A percentile compares a stretch with the other conserved stretches of the same genome.
phyloP scores from a whole-genome alignment of 257 asterid species.

The Nicotiana tabacum region DNA sequence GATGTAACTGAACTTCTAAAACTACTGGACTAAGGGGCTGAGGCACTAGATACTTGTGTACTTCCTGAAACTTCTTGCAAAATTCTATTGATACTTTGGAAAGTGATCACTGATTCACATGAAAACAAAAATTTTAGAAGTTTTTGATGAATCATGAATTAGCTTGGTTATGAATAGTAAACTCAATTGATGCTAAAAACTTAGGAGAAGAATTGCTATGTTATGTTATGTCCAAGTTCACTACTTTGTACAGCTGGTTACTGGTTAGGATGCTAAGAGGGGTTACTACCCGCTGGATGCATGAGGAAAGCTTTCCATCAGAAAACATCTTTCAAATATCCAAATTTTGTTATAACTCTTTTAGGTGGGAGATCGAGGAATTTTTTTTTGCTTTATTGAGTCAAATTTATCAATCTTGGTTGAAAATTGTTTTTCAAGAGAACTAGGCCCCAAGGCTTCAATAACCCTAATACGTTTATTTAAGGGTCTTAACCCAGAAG shows the following conservation, averaged over 20 bases:
- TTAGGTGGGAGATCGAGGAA: background rate
- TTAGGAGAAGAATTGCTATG: background rate
- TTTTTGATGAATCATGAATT: background rate
- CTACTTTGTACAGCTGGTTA: background rate
- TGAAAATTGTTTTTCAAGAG: background rate
- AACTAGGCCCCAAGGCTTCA: background rate
- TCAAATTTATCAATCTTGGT: background rate
- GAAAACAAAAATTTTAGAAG: background rate
- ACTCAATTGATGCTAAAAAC: background rate
- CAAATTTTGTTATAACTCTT: background rate
- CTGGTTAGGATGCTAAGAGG: background rate
- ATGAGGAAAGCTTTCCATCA: background rate
- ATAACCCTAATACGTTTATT: background rate
- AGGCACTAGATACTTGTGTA: constrained; percentile 4
- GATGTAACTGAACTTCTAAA: background rate
- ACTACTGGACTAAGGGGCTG: background rate
- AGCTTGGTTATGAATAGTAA: background rate
- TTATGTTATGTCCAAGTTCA: background rate
- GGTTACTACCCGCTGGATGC: background rate
- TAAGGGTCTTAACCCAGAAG: background rate
- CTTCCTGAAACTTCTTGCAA: background rate
- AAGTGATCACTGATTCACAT: background rate
- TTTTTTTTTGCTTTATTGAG: background rate
- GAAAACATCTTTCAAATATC: background rate
- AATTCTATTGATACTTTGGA: background rate